Evolutionary conservation across 2,329 filamentous ascomycete genomes (phyloP).

Genomic region (Pestalotiopsis sp.): DNA sequence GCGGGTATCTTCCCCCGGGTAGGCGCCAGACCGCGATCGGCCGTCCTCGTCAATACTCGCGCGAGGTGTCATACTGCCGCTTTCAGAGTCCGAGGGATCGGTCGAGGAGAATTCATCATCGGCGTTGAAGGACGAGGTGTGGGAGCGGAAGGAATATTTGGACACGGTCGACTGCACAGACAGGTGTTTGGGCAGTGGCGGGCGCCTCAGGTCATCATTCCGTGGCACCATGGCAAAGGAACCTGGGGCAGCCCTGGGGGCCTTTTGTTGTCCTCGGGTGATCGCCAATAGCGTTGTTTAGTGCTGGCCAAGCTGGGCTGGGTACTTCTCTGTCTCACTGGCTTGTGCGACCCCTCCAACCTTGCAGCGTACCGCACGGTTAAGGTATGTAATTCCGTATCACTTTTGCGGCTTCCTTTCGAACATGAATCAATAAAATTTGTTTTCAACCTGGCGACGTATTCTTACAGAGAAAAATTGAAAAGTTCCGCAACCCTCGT

Average conservation of each 20-base stretch:
- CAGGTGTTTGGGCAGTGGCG: constrained; percentile 49
- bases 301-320: background rate
- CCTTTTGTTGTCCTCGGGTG: background rate
- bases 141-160: constrained; percentile 60
- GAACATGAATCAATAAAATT: background rate
- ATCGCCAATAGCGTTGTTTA: background rate
- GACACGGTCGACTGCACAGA: constrained; percentile 54
- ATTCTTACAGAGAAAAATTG: background rate
- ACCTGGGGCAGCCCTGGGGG: background rate
- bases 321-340: background rate
- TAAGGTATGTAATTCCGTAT: background rate
- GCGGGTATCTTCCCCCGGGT: constrained; percentile 84
- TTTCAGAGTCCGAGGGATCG: constrained; percentile 33
- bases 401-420: background rate
- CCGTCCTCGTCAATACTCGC: constrained; percentile 39
- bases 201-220: constrained; percentile 33
- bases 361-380: background rate
- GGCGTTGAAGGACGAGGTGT: constrained; percentile 67
- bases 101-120: constrained; percentile 68
- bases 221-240: constrained; percentile 36
- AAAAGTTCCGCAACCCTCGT: background rate
- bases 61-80: constrained; percentile 39
- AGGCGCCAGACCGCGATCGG: constrained; percentile 46
- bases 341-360: background rate
- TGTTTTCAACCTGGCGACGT: background rate